phyloP scores from a whole-genome alignment of 257 asterid genomes.

The Knoxia roxburghii region DNA sequence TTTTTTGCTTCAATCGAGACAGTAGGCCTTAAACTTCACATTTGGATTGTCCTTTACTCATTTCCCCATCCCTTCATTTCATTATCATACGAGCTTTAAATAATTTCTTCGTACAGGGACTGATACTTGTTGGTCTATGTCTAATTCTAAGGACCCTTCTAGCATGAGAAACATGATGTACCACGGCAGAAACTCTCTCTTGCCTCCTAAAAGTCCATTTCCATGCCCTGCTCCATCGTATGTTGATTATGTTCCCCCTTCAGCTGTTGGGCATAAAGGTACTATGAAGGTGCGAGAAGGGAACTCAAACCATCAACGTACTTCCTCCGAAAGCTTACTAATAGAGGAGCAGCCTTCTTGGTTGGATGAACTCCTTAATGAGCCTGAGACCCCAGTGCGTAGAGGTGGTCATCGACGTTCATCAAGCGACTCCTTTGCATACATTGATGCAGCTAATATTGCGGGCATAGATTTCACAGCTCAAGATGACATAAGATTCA shows the following conservation, averaged over 20 bases:
- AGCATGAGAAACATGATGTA: conserved; percentile 59
- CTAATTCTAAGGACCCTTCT: conserved; percentile 74
- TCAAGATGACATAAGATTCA: conserved; percentile 22
- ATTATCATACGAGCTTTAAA: neutral
- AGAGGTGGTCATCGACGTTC: conserved; percentile 94
- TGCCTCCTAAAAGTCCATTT: conserved; percentile 94
- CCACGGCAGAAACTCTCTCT: conserved; percentile 58
- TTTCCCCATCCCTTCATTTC: neutral
- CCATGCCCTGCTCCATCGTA: conserved; percentile 65
- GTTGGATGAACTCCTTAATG: conserved; percentile 87
- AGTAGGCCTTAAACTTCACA: no score
- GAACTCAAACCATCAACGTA: conserved; percentile 68
- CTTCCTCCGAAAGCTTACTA: conserved; percentile 77
- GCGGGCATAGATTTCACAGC: conserved; percentile 15
- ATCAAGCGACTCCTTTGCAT: conserved; percentile 89
- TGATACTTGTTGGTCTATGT: conserved; percentile 45
- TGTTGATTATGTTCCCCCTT: conserved; percentile 53
- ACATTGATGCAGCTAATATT: conserved; percentile 34
- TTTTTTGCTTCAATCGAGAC: conserved; percentile 1
- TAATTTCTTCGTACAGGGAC: conserved; percentile 31
- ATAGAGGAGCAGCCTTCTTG: conserved; percentile 89
- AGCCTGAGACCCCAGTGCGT: conserved; percentile 87
- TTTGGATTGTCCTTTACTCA: neutral
- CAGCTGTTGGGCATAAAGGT: conserved; percentile 45
- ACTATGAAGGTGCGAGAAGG: conserved; percentile 47